A percentile compares a stretch with the other conserved stretches of the same genome.
phyloP scores from a whole-genome alignment of 148 eudicot genomes.

The Rhododendron simsii region DNA sequence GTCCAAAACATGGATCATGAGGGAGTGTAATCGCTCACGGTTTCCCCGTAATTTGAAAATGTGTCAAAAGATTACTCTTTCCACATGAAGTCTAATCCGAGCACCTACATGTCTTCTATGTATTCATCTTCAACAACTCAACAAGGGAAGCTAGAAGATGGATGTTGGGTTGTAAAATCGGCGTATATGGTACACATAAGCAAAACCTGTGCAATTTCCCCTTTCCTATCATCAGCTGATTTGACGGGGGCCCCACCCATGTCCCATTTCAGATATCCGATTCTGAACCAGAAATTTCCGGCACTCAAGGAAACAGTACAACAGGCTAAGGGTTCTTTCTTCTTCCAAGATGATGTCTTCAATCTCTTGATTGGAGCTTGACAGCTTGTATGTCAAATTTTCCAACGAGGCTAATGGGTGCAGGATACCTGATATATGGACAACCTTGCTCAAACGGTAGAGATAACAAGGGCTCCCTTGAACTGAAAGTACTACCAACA shows the following conservation, averaged over 20 bases:
- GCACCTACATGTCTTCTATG: not conserved
- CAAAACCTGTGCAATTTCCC: not conserved
- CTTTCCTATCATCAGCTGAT: conserved; percentile 1
- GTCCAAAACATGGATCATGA: not conserved
- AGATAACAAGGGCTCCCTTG: not conserved
- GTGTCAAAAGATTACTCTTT: not conserved
- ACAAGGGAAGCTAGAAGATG: conserved; percentile 2
- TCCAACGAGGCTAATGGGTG: not conserved
- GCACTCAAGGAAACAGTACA: not conserved
- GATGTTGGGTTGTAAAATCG: not conserved
- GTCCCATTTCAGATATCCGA: not conserved
- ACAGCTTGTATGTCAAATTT: not conserved
- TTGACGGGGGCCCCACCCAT: not conserved
- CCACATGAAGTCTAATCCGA: not conserved
- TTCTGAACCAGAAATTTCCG: not conserved
- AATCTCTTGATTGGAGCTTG: not conserved
- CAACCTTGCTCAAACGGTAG: not conserved
- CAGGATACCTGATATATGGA: not conserved
- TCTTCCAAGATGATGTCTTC: not conserved
- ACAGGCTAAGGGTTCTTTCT: not conserved
- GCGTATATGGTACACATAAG: not conserved
- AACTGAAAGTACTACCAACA: not conserved
- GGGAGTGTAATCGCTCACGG: not conserved
- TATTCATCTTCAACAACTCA: conserved; percentile 1
- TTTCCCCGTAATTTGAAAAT: not conserved